These are phyloP conservation scores for Inga laurina DNA, from an alignment of 306 rosid species.

Conservation along the genomic window DNA sequence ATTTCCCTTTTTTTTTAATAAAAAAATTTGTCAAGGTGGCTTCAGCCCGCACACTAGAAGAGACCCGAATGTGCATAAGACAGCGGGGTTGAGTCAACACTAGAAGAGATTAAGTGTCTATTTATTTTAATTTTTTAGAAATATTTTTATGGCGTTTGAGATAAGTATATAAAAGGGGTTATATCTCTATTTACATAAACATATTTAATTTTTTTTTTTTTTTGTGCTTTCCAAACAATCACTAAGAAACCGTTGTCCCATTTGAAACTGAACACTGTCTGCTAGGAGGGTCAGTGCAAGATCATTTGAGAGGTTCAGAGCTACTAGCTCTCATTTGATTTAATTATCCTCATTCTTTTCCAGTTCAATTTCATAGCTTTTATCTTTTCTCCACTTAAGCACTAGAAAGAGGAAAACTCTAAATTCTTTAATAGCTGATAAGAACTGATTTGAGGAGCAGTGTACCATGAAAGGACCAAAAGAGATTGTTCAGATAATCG, in stretches of 20 bases:
- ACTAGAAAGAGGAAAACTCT: background rate
- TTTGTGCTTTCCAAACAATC: too few species aligned
- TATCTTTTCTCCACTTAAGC: background rate
- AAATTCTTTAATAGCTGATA: background rate
- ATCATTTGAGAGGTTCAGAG: conserved; percentile 74
- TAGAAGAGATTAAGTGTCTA: too few species aligned
- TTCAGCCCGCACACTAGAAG: conserved; percentile 76
- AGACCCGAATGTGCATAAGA: conserved; percentile 77
- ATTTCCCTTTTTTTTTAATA: too few species aligned
- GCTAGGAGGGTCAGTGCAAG: conserved; percentile 93
- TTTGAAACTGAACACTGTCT: conserved; percentile 82
- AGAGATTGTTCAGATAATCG: conserved; percentile 68
- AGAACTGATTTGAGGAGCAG: conserved; percentile 23
- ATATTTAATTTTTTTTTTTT: conserved; percentile 22
- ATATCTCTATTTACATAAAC: too few species aligned
- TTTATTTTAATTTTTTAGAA: conserved; percentile 34
- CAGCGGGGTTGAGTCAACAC: conserved; percentile 60
- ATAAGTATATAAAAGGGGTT: too few species aligned
- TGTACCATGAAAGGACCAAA: conserved; percentile 50
- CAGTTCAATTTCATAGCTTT: background rate
- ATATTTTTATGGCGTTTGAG: conserved; percentile 70
- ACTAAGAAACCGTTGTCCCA: conserved; percentile 62
- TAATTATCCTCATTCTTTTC: background rate
- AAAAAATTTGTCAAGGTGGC: conserved; percentile 27
- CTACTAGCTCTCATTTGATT: conserved; percentile 10